Evolutionary conservation across 345 rosid species (phyloP).

Genomic region (Euphorbia lathyris): DNA sequence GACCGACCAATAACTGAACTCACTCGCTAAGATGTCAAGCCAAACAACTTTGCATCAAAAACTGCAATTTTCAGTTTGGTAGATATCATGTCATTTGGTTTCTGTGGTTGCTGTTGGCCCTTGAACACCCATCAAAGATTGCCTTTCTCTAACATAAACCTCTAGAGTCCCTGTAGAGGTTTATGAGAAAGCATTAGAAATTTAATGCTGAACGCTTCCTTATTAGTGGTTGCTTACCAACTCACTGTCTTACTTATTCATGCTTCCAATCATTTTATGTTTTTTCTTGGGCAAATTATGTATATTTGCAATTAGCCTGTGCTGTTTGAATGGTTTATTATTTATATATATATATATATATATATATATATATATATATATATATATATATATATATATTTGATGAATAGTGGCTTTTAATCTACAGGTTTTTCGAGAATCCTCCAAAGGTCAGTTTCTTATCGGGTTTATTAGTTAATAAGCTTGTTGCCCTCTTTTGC

Average conservation of each 20-base stretch:
- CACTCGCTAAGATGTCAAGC: too few species aligned
- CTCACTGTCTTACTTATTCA: background rate
- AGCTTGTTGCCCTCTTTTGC: conserved; percentile 5
- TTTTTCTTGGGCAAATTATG: background rate
- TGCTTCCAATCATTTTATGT: background rate
- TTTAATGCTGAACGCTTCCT: background rate
- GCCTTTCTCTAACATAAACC: background rate
- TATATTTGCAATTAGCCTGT: conserved; percentile 4
- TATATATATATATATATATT: too few species aligned
- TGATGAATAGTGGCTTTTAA: conserved; percentile 13
- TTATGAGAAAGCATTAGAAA: background rate
- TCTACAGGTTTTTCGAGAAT: conserved; percentile 72
- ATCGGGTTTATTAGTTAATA: conserved; percentile 4
- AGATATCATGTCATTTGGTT: background rate
- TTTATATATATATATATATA: too few species aligned
- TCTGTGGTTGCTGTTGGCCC: background rate
- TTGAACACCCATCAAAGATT: background rate
- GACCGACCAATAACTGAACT: background rate
- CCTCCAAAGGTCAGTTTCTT: conserved; percentile 59
- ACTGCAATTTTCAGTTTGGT: background rate
- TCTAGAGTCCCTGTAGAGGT: background rate
- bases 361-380: too few species aligned
- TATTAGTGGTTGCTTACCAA: background rate
- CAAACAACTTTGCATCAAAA: background rate
- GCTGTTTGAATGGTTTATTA: conserved; percentile 4